phyloP scores from a whole-genome alignment of 1,284 basidiomycete genomes.

The Jaminaea rosea region DNA sequence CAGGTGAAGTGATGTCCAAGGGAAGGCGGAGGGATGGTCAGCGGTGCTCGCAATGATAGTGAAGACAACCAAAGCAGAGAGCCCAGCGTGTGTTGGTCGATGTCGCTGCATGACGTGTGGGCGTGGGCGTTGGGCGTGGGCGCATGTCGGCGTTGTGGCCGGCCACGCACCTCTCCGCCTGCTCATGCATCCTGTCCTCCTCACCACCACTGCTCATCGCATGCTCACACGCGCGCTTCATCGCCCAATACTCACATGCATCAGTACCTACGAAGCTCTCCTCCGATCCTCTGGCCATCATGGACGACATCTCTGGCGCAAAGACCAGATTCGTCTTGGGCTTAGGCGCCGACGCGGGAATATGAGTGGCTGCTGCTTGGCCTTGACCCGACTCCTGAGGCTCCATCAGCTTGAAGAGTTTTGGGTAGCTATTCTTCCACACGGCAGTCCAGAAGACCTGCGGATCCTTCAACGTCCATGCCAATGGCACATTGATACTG shows the following conservation, averaged over 20 bases:
- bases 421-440: slow-evolving; percentile 34
- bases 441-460: slow-evolving; percentile 36
- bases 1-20: too few species aligned
- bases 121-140: too few species aligned
- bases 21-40: too few species aligned
- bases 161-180: too few species aligned
- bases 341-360: slow-evolving; percentile 13
- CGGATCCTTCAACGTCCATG: slow-evolving; percentile 24
- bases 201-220: too few species aligned
- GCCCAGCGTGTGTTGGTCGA: too few species aligned
- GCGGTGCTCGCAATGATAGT: too few species aligned
- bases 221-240: too few species aligned
- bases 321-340: slow-evolving; percentile 28
- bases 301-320: slow-evolving; percentile 30
- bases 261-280: slow-evolving; percentile 23
- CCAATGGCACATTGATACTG: slow-evolving; percentile 39
- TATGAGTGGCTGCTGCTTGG: slow-evolving; percentile 6
- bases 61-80: too few species aligned
- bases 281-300: slow-evolving; percentile 19
- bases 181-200: too few species aligned
- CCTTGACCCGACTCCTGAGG: background rate
- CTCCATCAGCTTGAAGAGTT: slow-evolving; percentile 6
- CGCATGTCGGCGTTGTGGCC: too few species aligned
- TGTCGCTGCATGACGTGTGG: too few species aligned
- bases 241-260: slow-evolving; percentile 13